Evolutionary conservation across 768 basidiomycete species (phyloP).

Genomic region (Tephrocybe sp.): DNA sequence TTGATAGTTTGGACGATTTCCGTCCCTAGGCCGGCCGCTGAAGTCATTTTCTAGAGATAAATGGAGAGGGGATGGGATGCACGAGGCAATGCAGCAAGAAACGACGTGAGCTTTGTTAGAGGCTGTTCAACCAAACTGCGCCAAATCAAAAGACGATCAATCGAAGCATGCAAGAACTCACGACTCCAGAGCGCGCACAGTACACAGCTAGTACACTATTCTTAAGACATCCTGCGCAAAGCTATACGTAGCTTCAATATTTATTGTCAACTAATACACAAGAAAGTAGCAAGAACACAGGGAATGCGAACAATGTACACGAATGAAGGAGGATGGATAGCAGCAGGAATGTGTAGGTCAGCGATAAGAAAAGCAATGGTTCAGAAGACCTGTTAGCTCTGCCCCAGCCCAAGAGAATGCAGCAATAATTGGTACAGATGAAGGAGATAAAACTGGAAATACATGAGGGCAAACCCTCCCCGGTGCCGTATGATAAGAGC

Average conservation of each 20-base stretch:
- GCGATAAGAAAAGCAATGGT: slow-evolving; percentile 8
- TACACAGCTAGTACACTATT: no score
- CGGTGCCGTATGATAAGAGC: slow-evolving; percentile 16
- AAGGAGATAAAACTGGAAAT: slow-evolving; percentile 21
- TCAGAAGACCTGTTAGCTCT: slow-evolving; percentile 5
- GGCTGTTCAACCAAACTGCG: slow-evolving; percentile 17
- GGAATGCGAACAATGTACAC: slow-evolving; percentile 12
- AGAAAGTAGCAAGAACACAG: slow-evolving; percentile 4
- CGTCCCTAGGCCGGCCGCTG: slow-evolving; percentile 67
- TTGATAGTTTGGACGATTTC: slow-evolving; percentile 83
- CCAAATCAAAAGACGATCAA: slow-evolving; percentile 11
- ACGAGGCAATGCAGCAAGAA: slow-evolving; percentile 12
- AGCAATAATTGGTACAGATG: slow-evolving; percentile 23
- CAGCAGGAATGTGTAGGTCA: slow-evolving; percentile 2
- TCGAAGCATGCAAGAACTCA: neutral
- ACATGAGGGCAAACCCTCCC: slow-evolving; percentile 19
- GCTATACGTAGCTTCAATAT: neutral
- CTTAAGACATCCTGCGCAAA: neutral
- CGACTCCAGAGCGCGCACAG: no score
- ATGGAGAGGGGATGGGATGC: slow-evolving; percentile 12
- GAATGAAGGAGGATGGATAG: slow-evolving; percentile 1
- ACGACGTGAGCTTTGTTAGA: slow-evolving; percentile 9
- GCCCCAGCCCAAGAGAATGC: slow-evolving; percentile 18
- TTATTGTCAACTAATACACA: slow-evolving; percentile 8
- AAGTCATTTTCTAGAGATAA: slow-evolving; percentile 41